These are phyloP conservation scores for Colletotrichum spinosum DNA, from an alignment of 2,329 filamentous ascomycete species.

Conservation along the genomic window DNA sequence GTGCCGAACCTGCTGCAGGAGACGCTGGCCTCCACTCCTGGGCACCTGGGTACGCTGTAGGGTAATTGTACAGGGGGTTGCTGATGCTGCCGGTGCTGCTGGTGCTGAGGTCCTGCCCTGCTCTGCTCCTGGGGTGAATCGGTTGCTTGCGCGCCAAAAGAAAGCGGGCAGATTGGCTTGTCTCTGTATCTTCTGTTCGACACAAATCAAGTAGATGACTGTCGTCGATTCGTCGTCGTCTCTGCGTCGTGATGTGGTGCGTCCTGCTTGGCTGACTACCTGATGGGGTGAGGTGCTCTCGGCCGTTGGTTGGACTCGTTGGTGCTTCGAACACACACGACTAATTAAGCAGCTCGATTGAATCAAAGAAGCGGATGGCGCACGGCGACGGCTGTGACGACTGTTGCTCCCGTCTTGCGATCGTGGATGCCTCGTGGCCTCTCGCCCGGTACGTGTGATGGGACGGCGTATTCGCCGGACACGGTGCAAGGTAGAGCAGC, in stretches of 20 bases:
- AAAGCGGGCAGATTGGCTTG: conserved; percentile 34
- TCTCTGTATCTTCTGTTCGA: no score
- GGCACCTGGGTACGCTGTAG: conserved; percentile 6
- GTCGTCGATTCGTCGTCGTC: no score
- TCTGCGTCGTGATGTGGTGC: not conserved
- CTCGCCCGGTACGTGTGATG: conserved; percentile 29
- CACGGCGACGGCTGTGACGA: conserved; percentile 27
- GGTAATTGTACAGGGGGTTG: conserved; percentile 8
- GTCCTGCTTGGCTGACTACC: conserved; percentile 23
- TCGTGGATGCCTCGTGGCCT: conserved; percentile 37
- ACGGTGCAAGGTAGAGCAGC: conserved; percentile 8
- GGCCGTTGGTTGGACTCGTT: conserved; percentile 11
- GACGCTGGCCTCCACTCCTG: conserved; percentile 13
- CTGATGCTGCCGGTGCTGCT: conserved; percentile 18
- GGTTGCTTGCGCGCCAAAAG: conserved; percentile 28
- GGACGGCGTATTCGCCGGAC: conserved; percentile 2
- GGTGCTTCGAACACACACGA: conserved; percentile 2
- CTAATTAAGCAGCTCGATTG: conserved; percentile 10
- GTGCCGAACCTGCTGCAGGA: conserved; percentile 43
- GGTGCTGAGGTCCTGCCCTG: not conserved
- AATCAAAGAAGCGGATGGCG: conserved; percentile 20
- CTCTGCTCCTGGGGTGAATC: conserved; percentile 13
- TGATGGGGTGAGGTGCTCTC: conserved; percentile 15
- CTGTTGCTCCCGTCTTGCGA: conserved; percentile 31
- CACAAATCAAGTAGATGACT: no score